These are phyloP conservation scores for Bryoerythrophyllum caledonicum DNA, from an alignment of 225 moss, liverwort and hornwort species.

Conservation along the genomic window DNA sequence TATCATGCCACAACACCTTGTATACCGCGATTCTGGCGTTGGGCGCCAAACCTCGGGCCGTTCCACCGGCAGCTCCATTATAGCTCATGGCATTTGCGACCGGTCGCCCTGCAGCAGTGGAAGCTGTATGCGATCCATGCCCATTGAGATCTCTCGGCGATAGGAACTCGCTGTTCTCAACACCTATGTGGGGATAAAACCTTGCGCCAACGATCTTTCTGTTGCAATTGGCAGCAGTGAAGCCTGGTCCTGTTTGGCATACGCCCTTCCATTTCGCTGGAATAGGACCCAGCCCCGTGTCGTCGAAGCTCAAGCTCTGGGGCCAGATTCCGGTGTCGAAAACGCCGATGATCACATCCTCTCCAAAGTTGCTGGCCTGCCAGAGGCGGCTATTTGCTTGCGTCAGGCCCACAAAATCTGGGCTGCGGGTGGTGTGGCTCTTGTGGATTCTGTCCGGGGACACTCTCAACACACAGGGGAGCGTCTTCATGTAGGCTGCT, in stretches of 20 bases:
- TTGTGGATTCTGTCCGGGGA: not conserved
- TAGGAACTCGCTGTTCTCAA: not conserved
- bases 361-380: not conserved
- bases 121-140: not conserved
- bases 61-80: not conserved
- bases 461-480: not conserved
- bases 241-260: no score
- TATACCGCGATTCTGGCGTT: not conserved
- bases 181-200: no score
- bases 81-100: not conserved
- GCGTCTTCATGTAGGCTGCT: not conserved
- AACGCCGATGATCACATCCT: no score
- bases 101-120: not conserved
- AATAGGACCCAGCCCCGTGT: no score
- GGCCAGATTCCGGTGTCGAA: no score
- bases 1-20: not conserved
- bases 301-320: no score
- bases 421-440: not conserved
- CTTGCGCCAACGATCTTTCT: no score
- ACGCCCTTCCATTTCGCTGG: no score
- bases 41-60: conserved; percentile 6
- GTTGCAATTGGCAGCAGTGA: no score
- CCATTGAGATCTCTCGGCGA: not conserved
- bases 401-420: not conserved
- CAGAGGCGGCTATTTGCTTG: not conserved